These are phyloP conservation scores for Xylaria sp. DNA, from an alignment of 2,329 filamentous ascomycete species.

Conservation along the genomic window DNA sequence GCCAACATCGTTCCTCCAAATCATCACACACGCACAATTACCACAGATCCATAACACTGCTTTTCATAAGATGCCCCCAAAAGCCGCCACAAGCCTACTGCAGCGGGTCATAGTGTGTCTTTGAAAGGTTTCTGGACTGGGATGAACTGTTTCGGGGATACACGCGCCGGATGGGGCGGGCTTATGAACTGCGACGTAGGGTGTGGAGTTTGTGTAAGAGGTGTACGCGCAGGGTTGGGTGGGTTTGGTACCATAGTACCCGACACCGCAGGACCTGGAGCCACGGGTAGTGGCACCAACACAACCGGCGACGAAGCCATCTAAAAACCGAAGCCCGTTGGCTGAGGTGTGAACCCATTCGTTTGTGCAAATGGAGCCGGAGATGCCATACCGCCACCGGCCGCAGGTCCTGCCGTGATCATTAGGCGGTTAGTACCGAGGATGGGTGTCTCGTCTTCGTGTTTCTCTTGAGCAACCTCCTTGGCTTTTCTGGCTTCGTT, in stretches of 20 bases:
- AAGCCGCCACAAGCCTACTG: constrained; percentile 16
- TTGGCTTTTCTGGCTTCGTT: constrained; percentile 90
- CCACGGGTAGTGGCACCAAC: constrained; percentile 20
- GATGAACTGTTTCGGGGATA: too few relatives aligned
- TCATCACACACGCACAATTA: constrained; percentile 23
- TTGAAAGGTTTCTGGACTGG: too few relatives aligned
- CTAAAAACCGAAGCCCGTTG: constrained; percentile 75
- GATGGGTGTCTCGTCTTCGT: constrained; percentile 92
- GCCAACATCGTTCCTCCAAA: constrained; percentile 23
- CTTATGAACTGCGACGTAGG: constrained; percentile 2
- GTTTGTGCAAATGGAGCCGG: constrained; percentile 75
- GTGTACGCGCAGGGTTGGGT: background rate
- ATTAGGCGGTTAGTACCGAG: constrained; percentile 86
- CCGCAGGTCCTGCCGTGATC: constrained; percentile 86
- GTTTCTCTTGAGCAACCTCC: constrained; percentile 74
- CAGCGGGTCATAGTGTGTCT: constrained; percentile 6
- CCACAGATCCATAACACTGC: constrained; percentile 26
- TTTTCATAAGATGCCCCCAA: constrained; percentile 23
- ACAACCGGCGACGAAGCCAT: constrained; percentile 20
- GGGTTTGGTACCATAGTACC: background rate
- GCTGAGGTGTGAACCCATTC: constrained; percentile 88
- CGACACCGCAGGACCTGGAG: constrained; percentile 4
- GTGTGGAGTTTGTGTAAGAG: constrained; percentile 2
- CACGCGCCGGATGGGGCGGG: too few relatives aligned
- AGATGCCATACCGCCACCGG: constrained; percentile 53